Evolutionary conservation across 2,329 filamentous ascomycete species (phyloP), one percentile per base, ranked within the genome.

Genomic region (Paecilomyces niveus): DNA sequence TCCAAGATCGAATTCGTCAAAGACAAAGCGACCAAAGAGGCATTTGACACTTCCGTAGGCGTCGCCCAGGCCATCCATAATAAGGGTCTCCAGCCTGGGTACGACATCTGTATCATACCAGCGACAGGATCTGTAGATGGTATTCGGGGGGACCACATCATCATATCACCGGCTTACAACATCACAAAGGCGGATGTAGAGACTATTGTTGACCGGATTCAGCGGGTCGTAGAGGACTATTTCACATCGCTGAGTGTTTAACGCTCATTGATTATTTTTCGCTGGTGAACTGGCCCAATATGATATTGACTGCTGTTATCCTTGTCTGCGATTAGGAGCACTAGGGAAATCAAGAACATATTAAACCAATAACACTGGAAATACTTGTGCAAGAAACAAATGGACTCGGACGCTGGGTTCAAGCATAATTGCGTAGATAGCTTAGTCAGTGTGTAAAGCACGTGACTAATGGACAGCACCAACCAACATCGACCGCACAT

Each of bases 111-210:
- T 1, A 61, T 84, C 2, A 83, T 84, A 61, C 80, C 80, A 1
- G 82, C 82, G 1, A 74, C 67, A 13, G 82, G 81, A 2, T 77
- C 77, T 2, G 76, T 72, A 2, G 78, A 84, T 65, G 83, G 83
- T 8, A 67, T 65, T 11, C 69, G 69, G 29, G 83, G 82, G 3
- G 83, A 85, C 65, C 80, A 83, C 65, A 73, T 83, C 54, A 70
- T 84, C 29, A 63, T 85, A 49, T 77, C 80, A 0, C 83, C 83
- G 2, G 74, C 82, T 2, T 85, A 80, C 67, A 83, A 77, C 57
- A 72, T 80, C 50, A 81, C 75, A 0, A 67, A 74, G 9, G 72
- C 67, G 3, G 80, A 84, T 9, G 69, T 85, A 29, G 73, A 78
- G 11, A 59, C 69, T 51, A 79, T 85, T 45, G 81, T 82, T n/a